Base-by-base conservation (phyloP, 768 basidiomycete genomes). In the Termitomyces sp. region DNA sequence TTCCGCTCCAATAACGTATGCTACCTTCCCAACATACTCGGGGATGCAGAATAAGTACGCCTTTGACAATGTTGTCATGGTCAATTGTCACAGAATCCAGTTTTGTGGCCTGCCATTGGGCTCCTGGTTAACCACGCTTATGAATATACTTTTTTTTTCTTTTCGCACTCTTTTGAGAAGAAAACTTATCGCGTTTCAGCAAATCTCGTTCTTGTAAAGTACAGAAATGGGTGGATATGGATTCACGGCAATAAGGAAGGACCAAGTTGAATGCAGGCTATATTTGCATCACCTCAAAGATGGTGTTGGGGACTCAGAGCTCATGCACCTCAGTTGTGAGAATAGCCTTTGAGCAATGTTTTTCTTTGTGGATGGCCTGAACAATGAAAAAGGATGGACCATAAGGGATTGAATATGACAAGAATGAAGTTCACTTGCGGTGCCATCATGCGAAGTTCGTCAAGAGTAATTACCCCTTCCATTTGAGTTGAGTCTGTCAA, bases 11-110 rank as follows among this genome's bases (percentile, higher is more conserved):
- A 74, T 42, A 94, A 67, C 15, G 81, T 79, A 71, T 92, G 88
- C 0, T 91, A 89, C 46, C 87, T 76, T 24, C 92, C 89, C 20
- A 93, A 77, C 81, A 89, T 87, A 62, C 80, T 83, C 3, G 91
- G 88, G 7, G 87, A 85, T 0, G 89, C 75, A 7, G 88, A 88
- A 69, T 88, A n/a, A n/a, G n/a, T n/a, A 89, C 3, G 81, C 83
- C 70, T 94, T n/a, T 94, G 57, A 94, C 81, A 3, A 82, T 83
- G 66, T 91, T 90, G 60, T 96, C 93, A 61, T 89, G 87, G 68
- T 96, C 94, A 62, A 89, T 85, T n/a, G 87, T 88, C 35, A 92
- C 80, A 1, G 85, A 28, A 28, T 28, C 28, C 28, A 28, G 28
- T 28, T 28, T 28, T 28, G 28, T 28, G 4, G 28, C 4, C 28